Conservation (phyloP, 1,284 basidiomycete genomes). For the Boletus semigastroideus region DNA sequence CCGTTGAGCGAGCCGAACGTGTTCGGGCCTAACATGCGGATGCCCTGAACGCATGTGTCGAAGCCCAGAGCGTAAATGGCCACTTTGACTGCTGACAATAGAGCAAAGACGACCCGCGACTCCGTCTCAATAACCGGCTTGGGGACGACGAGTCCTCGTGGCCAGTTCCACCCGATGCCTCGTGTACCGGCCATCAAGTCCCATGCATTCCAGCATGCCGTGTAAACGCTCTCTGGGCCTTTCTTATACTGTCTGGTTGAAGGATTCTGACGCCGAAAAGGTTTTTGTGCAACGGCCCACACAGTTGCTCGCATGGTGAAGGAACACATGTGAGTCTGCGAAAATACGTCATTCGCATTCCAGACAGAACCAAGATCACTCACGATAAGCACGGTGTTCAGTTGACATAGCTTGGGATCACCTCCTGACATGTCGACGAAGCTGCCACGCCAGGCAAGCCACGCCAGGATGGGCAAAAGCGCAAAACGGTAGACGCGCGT, state of each 20-base stretch:
- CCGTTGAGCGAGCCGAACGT: conserved; percentile 19
- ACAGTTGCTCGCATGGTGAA: conserved; percentile 23
- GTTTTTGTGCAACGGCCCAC: no score
- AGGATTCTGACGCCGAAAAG: no score
- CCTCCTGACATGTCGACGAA: conserved; percentile 27
- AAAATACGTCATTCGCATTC: neutral
- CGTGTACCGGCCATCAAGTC: no score
- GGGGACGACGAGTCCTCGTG: no score
- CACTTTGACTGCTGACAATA: conserved; percentile 4
- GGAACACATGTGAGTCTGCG: conserved; percentile 18
- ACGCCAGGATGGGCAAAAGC: conserved; percentile 23
- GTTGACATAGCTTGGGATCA: conserved; percentile 7
- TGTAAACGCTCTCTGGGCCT: no score
- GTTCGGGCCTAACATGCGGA: conserved; percentile 17
- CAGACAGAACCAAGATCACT: neutral
- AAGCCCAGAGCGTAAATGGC: conserved; percentile 12
- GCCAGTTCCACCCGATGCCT: no score
- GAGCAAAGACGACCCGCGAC: conserved; percentile 11
- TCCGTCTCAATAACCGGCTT: no score
- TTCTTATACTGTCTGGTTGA: no score
- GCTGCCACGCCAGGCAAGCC: conserved; percentile 20
- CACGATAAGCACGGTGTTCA: conserved; percentile 22
- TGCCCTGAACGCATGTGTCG: conserved; percentile 16
- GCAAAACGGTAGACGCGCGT: conserved; percentile 24
- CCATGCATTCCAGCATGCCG: no score